These are phyloP conservation scores for Piper longum DNA, from an alignment of 164 flowering plant genomes.

Conservation along the genomic window DNA sequence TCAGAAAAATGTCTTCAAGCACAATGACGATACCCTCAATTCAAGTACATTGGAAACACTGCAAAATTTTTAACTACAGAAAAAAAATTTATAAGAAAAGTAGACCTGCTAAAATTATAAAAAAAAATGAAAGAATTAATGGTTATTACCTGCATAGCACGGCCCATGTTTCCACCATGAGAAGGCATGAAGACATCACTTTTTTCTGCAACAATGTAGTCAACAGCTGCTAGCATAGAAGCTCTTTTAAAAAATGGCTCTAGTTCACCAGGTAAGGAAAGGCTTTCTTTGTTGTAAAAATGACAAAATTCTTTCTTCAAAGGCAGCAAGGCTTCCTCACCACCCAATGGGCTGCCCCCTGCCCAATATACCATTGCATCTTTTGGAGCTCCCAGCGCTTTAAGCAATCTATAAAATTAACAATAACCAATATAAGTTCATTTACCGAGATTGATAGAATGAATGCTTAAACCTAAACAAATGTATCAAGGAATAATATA, in stretches of 20 bases:
- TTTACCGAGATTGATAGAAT: not conserved
- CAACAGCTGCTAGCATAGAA: constrained; percentile 83
- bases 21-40: too few relatives aligned
- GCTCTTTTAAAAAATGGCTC: constrained; percentile 64
- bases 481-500: not conserved
- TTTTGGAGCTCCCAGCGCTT: constrained; percentile 92
- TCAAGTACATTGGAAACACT: not conserved
- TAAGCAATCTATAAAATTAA: constrained; percentile 47
- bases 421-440: not conserved
- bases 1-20: too few relatives aligned
- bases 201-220: constrained; percentile 64
- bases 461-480: too few relatives aligned
- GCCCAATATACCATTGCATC: constrained; percentile 84
- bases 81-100: too few relatives aligned
- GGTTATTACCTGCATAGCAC: constrained; percentile 70
- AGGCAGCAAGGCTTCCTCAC: constrained; percentile 67
- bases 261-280: constrained; percentile 81
- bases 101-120: too few relatives aligned
- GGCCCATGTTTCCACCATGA: constrained; percentile 99
- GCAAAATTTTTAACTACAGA: too few relatives aligned
- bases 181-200: constrained; percentile 97
- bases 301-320: constrained; percentile 56
- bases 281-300: constrained; percentile 78
- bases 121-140: not conserved
- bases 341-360: constrained; percentile 85